Evolutionary conservation across 495 filamentous ascomycete genomes (phyloP).

Genomic region (Acidiella bohemica): DNA sequence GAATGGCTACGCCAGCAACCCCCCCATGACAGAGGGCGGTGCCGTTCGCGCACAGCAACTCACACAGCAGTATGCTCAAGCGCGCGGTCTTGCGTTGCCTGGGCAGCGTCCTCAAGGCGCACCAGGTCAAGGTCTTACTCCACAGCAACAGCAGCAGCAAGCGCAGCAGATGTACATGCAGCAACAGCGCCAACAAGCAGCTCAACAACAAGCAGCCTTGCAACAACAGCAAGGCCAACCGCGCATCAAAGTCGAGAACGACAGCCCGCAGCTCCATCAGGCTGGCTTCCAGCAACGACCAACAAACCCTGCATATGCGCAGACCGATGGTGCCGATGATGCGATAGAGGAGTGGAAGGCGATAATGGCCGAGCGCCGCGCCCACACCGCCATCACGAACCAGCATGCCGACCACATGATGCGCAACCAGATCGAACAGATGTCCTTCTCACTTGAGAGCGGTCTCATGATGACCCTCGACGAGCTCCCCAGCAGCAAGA

Average conservation of each 20-base stretch:
- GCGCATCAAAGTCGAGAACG: slow-evolving; percentile 20
- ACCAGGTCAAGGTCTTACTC: slow-evolving; percentile 16
- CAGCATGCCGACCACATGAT: slow-evolving; percentile 48
- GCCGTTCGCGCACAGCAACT: slow-evolving; percentile 49
- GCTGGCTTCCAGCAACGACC: slow-evolving; percentile 26
- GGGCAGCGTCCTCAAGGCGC: slow-evolving; percentile 34
- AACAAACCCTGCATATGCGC: slow-evolving; percentile 34
- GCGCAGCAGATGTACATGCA: slow-evolving; percentile 34
- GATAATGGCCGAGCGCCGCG: slow-evolving; percentile 38
- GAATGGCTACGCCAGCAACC: slow-evolving; percentile 31
- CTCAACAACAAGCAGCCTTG: slow-evolving; percentile 23
- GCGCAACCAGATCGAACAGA: slow-evolving; percentile 52
- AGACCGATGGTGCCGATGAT: slow-evolving; percentile 62
- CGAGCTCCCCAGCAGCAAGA: slow-evolving; percentile 26
- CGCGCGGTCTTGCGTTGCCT: slow-evolving; percentile 26
- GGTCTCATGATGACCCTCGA: slow-evolving; percentile 61
- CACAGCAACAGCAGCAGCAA: slow-evolving; percentile 34
- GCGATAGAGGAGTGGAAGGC: slow-evolving; percentile 43
- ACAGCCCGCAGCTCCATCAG: slow-evolving; percentile 10
- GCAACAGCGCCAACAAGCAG: slow-evolving; percentile 33
- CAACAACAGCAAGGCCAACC: slow-evolving; percentile 21
- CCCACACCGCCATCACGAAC: slow-evolving; percentile 34
- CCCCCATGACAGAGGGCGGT: slow-evolving; percentile 29
- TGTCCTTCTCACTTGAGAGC: slow-evolving; percentile 58
- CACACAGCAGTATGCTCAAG: slow-evolving; percentile 45